Evolutionary conservation across 305 asterid genomes (phyloP).

Genomic region (Vinca major): DNA sequence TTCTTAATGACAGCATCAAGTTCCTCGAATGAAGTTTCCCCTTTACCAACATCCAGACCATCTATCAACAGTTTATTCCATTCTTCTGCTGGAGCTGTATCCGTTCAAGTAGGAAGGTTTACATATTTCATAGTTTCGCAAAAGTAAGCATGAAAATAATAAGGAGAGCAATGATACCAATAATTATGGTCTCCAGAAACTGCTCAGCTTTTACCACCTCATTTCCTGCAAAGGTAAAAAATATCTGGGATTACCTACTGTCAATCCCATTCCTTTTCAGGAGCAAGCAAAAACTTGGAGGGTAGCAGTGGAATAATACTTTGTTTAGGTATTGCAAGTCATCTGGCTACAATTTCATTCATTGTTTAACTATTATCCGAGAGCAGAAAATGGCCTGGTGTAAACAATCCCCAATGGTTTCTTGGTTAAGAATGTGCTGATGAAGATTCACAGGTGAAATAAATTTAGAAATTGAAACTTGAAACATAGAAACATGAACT

Average conservation of each 20-base stretch:
- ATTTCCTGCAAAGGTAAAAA: constrained; percentile 45
- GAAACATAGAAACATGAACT: neutral
- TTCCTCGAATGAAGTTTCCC: constrained; percentile 59
- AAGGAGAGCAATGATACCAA: constrained; percentile 27
- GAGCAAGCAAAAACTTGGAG: neutral
- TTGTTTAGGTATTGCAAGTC: neutral
- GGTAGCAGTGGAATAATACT: neutral
- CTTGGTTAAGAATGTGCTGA: neutral
- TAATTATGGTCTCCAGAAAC: constrained; percentile 72
- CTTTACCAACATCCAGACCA: constrained; percentile 66
- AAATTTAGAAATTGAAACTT: neutral
- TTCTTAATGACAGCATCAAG: constrained; percentile 58
- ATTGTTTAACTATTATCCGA: neutral
- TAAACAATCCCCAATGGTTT: neutral
- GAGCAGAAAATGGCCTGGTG: neutral
- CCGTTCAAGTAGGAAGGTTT: constrained; percentile 12
- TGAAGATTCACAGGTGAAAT: neutral
- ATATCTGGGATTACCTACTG: constrained; percentile 13
- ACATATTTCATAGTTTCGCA: neutral
- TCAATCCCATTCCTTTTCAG: neutral
- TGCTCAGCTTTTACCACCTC: constrained; percentile 65
- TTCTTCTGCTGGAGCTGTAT: constrained; percentile 67
- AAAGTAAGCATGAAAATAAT: neutral
- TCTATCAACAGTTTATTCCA: constrained; percentile 69
- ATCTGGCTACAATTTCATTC: neutral